Percentiles rank a stretch among this genome's conserved stretches.
Conservation (phyloP, 441 rosid genomes). For the Hura crepitans region DNA sequence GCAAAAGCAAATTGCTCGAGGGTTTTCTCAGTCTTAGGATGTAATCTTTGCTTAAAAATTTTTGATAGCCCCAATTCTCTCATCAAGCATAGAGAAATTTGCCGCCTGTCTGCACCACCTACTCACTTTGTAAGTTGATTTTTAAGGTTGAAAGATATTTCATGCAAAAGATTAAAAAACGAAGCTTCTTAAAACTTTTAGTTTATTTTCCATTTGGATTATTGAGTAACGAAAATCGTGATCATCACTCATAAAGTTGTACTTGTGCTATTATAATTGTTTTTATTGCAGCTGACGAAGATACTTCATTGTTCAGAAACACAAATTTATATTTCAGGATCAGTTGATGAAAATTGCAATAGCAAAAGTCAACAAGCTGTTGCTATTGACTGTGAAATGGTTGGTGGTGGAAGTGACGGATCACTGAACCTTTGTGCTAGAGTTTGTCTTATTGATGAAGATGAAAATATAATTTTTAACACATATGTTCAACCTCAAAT, state of each 20-base stretch:
- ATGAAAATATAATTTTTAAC: constrained; percentile 54
- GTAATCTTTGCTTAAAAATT: constrained; percentile 51
- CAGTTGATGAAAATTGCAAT: constrained; percentile 19
- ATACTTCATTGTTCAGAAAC: constrained; percentile 19
- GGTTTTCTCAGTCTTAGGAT: constrained; percentile 49
- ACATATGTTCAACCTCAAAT: constrained; percentile 50
- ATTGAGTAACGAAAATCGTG: neutral
- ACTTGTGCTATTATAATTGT: neutral
- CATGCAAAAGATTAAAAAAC: neutral
- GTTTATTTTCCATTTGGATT: neutral
- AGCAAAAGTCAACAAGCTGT: constrained; percentile 37
- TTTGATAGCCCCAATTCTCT: constrained; percentile 40
- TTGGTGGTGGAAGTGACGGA: constrained; percentile 64
- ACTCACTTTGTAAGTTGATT: constrained; percentile 50
- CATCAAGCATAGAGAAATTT: constrained; percentile 41
- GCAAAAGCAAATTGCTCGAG: constrained; percentile 42
- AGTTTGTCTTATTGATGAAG: constrained; percentile 64
- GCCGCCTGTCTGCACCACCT: constrained; percentile 42
- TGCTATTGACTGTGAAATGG: constrained; percentile 77
- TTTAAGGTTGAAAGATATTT: constrained; percentile 1
- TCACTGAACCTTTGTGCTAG: constrained; percentile 55
- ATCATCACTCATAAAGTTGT: neutral
- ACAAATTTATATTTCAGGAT: constrained; percentile 19
- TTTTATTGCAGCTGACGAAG: constrained; percentile 34
- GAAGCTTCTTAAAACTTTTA: neutral